These are phyloP conservation scores for Terfezia boudieri DNA, from an alignment of 495 filamentous ascomycete genomes.

Conservation along the genomic window DNA sequence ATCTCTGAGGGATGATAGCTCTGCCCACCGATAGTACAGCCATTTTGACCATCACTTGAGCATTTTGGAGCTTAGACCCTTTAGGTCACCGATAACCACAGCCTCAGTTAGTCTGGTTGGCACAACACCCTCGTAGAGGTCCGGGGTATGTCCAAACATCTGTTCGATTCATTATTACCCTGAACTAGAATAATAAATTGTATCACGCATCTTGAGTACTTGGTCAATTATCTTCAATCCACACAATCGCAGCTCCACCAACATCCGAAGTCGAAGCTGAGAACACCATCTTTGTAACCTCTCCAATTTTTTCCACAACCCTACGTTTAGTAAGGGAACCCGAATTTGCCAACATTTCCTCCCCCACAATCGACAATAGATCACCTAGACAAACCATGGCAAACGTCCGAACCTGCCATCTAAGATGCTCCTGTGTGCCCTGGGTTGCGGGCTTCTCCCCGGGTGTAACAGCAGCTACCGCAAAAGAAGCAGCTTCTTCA, in stretches of 20 bases:
- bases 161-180: conserved; percentile 3
- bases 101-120: too few relatives aligned
- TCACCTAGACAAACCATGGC: conserved; percentile 81
- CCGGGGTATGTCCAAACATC: conserved; percentile 81
- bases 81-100: conserved; percentile 77
- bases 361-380: conserved; percentile 49
- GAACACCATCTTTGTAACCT: conserved; percentile 93
- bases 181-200: not conserved
- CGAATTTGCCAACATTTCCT: conserved; percentile 46
- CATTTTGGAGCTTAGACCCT: conserved; percentile 86
- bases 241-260: conserved; percentile 63
- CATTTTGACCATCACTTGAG: conserved; percentile 95
- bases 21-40: conserved; percentile 98
- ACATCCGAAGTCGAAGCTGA: conserved; percentile 90
- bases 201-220: conserved; percentile 39
- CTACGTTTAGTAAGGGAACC: conserved; percentile 13
- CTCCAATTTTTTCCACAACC: conserved; percentile 39
- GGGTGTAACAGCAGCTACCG: conserved; percentile 39
- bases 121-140: too few relatives aligned
- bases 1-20: conserved; percentile 74
- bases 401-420: conserved; percentile 92
- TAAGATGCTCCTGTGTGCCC: conserved; percentile 60
- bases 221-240: conserved; percentile 85
- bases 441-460: conserved; percentile 38
- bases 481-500: conserved; percentile 91